Conservation (phyloP, 345 rosid species). For the Salix exigua region DNA sequence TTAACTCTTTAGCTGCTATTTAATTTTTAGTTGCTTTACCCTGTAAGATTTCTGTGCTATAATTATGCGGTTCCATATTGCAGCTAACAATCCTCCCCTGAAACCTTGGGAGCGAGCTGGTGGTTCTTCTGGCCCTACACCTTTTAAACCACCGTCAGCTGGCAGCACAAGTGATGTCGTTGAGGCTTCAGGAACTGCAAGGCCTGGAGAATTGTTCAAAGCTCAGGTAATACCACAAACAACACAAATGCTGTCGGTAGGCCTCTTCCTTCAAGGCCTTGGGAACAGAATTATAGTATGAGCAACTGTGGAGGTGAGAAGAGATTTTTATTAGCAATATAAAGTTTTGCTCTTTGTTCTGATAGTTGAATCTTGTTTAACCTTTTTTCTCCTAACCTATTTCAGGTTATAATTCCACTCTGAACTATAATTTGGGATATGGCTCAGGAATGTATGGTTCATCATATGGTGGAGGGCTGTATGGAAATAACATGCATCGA, state of each 20-base stretch:
- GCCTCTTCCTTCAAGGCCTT: constrained; percentile 12
- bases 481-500: constrained; percentile 6
- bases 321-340: neutral
- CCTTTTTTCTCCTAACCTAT: neutral
- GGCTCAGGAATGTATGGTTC: constrained; percentile 11
- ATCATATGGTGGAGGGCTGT: neutral
- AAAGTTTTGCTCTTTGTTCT: neutral
- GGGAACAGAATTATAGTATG: constrained; percentile 8
- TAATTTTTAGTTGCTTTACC: neutral
- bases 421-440: constrained; percentile 11
- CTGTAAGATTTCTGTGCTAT: neutral
- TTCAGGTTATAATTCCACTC: constrained; percentile 8
- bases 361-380: neutral
- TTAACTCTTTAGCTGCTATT: neutral
- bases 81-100: constrained; percentile 19
- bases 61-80: neutral
- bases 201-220: constrained; percentile 14
- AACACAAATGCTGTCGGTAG: constrained; percentile 4
- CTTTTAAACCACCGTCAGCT: constrained; percentile 21
- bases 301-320: constrained; percentile 10
- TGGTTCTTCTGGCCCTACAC: constrained; percentile 11
- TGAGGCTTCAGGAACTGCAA: constrained; percentile 22
- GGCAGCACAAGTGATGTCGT: constrained; percentile 23
- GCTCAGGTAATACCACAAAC: neutral
- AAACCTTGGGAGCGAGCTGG: constrained; percentile 23